Evolutionary conservation across 176 grass and related monocot species (phyloP).

Genomic region (Carex myosuroides): DNA sequence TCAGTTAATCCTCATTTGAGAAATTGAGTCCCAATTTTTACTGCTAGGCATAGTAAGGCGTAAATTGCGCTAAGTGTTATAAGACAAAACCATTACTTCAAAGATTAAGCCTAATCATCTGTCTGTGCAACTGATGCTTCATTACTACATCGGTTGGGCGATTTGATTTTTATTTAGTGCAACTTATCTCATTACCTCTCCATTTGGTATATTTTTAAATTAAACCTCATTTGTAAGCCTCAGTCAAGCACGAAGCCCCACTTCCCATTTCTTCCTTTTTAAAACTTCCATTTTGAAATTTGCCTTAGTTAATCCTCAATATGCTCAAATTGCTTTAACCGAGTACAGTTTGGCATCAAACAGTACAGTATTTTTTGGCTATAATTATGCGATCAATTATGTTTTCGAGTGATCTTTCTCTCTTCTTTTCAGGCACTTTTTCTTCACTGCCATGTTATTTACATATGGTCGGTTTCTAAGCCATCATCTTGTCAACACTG

Average conservation of each 20-base stretch:
- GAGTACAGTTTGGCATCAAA: background rate
- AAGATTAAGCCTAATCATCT: background rate
- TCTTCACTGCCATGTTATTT: conserved; percentile 96
- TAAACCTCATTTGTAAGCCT: background rate
- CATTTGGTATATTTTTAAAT: conserved; percentile 4
- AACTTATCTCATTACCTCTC: background rate
- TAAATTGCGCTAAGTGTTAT: background rate
- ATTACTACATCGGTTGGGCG: background rate
- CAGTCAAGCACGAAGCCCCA: background rate
- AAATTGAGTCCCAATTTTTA: background rate
- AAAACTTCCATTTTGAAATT: background rate
- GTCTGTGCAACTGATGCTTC: background rate
- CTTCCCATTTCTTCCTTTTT: background rate
- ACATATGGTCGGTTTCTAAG: conserved; percentile 99
- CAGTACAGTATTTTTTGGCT: background rate
- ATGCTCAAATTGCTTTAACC: background rate
- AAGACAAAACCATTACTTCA: background rate
- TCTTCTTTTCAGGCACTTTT: conserved; percentile 71
- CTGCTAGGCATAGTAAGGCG: background rate
- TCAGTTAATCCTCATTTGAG: background rate
- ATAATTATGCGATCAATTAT: background rate
- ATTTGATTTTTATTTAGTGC: background rate
- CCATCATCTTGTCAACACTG: conserved; percentile 81
- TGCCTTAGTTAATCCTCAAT: background rate
- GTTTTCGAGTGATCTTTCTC: background rate